Evolutionary conservation across 2,329 filamentous ascomycete species (phyloP).

Genomic region (Talaromyces funiculosus): DNA sequence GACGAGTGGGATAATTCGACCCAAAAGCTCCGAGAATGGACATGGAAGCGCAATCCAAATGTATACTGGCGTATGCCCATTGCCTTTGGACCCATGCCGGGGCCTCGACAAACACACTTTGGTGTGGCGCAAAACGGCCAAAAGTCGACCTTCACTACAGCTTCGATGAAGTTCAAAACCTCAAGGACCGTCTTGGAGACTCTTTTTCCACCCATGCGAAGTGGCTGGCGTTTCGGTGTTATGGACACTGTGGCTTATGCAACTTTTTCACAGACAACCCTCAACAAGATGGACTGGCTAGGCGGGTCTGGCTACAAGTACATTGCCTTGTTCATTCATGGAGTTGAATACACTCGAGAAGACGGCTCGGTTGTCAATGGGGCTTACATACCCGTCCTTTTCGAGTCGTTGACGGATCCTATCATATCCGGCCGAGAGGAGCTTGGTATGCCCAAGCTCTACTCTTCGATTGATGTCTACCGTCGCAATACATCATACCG

Average conservation of each 20-base stretch:
- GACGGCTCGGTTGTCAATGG: conserved; percentile 46
- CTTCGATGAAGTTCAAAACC: conserved; percentile 48
- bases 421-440: conserved; percentile 58
- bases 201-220: conserved; percentile 41
- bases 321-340: conserved; percentile 58
- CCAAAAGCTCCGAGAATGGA: conserved; percentile 47
- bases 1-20: conserved; percentile 54
- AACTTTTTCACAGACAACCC: conserved; percentile 34
- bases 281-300: conserved; percentile 55
- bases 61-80: conserved; percentile 43
- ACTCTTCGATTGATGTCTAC: conserved; percentile 46
- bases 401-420: conserved; percentile 55
- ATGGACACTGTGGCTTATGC: conserved; percentile 43
- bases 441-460: conserved; percentile 57
- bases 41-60: conserved; percentile 35
- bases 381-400: conserved; percentile 53
- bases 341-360: conserved; percentile 51
- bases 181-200: conserved; percentile 47
- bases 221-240: conserved; percentile 35
- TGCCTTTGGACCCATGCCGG: conserved; percentile 45
- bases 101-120: conserved; percentile 37
- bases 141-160: conserved; percentile 40
- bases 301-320: conserved; percentile 55
- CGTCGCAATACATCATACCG: conserved; percentile 32
- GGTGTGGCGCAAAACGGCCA: conserved; percentile 24